Conservation (phyloP, 1,284 basidiomycete genomes). For the Ceratobasidium sp. region DNA sequence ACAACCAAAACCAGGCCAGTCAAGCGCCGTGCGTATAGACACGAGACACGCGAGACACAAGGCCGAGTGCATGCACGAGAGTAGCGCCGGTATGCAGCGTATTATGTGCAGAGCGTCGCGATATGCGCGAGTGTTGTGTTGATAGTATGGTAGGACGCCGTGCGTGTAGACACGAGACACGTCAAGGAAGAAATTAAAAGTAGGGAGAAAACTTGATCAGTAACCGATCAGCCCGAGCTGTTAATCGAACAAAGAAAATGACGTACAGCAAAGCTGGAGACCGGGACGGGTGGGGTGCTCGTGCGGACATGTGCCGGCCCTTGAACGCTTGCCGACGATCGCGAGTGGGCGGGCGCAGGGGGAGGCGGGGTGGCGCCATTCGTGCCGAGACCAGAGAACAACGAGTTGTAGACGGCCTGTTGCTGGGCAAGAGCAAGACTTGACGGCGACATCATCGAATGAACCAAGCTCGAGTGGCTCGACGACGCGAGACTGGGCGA, state of each 20-base stretch:
- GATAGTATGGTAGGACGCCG: not conserved
- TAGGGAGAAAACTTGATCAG: conserved; percentile 36
- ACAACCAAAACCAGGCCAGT: conserved; percentile 1
- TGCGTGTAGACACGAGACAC: conserved; percentile 37
- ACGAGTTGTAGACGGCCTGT: conserved; percentile 39
- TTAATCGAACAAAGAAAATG: not conserved
- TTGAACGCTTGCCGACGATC: not conserved
- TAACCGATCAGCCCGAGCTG: conserved; percentile 26
- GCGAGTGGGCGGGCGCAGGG: conserved; percentile 7
- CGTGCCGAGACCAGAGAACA: conserved; percentile 4
- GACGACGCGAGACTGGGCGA: conserved; percentile 12
- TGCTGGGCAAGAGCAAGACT: conserved; percentile 25
- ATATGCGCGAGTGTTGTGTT: too few relatives aligned
- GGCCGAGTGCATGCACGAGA: too few relatives aligned
- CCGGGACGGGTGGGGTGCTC: conserved; percentile 2
- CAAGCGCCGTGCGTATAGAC: conserved; percentile 29
- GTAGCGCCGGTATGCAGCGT: too few relatives aligned
- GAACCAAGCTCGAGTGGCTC: conserved; percentile 19
- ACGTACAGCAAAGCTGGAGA: conserved; percentile 25
- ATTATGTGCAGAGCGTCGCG: too few relatives aligned
- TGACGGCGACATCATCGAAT: conserved; percentile 25
- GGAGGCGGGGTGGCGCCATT: not conserved
- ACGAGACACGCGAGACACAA: conserved; percentile 6
- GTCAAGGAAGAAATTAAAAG: conserved; percentile 16
- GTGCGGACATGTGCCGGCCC: not conserved